Evolutionary conservation across 768 basidiomycete genomes (phyloP).

Genomic region (Serendipita indica): DNA sequence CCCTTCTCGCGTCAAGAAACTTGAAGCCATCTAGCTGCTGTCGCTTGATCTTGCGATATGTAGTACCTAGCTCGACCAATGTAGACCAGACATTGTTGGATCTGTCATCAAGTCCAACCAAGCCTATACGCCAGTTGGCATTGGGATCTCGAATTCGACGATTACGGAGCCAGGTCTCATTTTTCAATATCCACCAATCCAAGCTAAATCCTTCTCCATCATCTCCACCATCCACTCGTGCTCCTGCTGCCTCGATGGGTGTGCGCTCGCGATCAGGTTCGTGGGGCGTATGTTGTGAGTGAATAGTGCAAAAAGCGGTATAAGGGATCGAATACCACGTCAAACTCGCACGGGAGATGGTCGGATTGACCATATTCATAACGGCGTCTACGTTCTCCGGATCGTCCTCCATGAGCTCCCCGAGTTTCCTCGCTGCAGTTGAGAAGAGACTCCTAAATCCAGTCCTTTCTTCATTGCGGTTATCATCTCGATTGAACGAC

Average conservation of each 20-base stretch:
- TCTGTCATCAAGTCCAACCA: not conserved
- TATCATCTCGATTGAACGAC: too few species aligned
- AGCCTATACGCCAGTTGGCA: not conserved
- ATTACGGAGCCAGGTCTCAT: not conserved
- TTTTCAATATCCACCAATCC: not conserved
- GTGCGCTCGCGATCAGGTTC: not conserved
- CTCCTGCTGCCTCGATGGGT: not conserved
- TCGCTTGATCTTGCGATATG: not conserved
- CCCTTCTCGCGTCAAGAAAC: constrained; percentile 9
- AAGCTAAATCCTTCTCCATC: not conserved
- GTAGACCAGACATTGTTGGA: not conserved
- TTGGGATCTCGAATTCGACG: not conserved
- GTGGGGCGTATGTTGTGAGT: not conserved
- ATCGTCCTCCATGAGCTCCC: not conserved
- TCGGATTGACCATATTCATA: not conserved
- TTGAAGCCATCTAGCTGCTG: constrained; percentile 5
- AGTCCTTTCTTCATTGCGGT: not conserved
- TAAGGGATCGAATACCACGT: not conserved
- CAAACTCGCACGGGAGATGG: not conserved
- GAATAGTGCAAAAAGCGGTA: not conserved
- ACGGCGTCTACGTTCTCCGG: not conserved
- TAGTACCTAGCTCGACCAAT: not conserved
- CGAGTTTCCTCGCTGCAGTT: not conserved
- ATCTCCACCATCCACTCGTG: not conserved
- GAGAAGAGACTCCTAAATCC: not conserved